phyloP scores from a whole-genome alignment of 495 filamentous ascomycete species.

The Xanthoparmelia taractica region DNA sequence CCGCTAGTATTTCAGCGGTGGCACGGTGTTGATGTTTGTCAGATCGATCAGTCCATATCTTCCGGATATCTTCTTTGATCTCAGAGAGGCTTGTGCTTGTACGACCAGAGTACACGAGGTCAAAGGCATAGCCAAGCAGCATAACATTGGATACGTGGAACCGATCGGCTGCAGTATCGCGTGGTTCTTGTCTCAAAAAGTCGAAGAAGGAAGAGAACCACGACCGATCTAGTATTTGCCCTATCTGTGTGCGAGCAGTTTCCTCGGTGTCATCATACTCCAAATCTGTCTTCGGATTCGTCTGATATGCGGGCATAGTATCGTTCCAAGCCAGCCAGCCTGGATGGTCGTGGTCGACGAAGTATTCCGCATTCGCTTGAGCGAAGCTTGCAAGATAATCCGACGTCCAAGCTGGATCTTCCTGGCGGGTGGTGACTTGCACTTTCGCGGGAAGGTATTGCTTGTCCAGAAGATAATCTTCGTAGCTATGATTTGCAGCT shows the following conservation, averaged over 20 bases:
- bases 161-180: slow-evolving; percentile 72
- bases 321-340: slow-evolving; percentile 97
- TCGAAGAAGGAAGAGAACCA: slow-evolving; percentile 87
- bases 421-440: slow-evolving; percentile 56
- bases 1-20: slow-evolving; percentile 87
- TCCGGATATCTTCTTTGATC: slow-evolving; percentile 66
- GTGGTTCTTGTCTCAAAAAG: slow-evolving; percentile 93
- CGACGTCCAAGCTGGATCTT: slow-evolving; percentile 70
- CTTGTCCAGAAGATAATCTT: slow-evolving; percentile 72
- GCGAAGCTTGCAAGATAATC: slow-evolving; percentile 72
- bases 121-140: slow-evolving; percentile 79
- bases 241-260: slow-evolving; percentile 71
- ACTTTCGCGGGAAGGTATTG: slow-evolving; percentile 69
- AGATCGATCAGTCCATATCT: slow-evolving; percentile 79
- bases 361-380: slow-evolving; percentile 73
- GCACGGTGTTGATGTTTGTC: slow-evolving; percentile 98
- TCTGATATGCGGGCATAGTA: slow-evolving; percentile 67
- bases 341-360: slow-evolving; percentile 83
- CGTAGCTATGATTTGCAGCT: slow-evolving; percentile 74
- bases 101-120: slow-evolving; percentile 68
- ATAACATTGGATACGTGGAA: slow-evolving; percentile 82
- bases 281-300: slow-evolving; percentile 58
- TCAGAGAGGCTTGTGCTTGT: slow-evolving; percentile 78
- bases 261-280: slow-evolving; percentile 79
- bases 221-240: slow-evolving; percentile 63